These are phyloP conservation scores for Phytophthora pseudosyringae DNA, from an alignment of 352 stramenopile genomes.

Conservation along the genomic window DNA sequence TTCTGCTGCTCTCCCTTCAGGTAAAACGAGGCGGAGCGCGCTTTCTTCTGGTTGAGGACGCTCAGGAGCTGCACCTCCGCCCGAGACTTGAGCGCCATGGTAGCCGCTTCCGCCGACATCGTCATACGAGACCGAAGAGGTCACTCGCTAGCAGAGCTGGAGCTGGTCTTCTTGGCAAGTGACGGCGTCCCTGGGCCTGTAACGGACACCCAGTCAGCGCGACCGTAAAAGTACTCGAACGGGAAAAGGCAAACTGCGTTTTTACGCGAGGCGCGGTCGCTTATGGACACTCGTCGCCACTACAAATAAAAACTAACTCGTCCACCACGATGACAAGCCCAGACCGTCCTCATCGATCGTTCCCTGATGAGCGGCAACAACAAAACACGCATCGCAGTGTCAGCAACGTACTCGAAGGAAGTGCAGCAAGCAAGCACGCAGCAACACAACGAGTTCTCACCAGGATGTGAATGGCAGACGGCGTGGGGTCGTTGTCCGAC, in stretches of 20 bases:
- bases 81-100: conserved; percentile 51
- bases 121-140: neutral
- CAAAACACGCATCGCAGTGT: neutral
- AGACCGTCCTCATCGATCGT: conserved; percentile 90
- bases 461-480: conserved; percentile 85
- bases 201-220: conserved; percentile 21
- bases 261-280: conserved; percentile 16
- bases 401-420: neutral
- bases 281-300: conserved; percentile 11
- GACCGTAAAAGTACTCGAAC: conserved; percentile 4
- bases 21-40: conserved; percentile 47
- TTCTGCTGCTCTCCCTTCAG: conserved; percentile 54
- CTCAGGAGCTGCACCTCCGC: conserved; percentile 61
- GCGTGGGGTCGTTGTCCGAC: conserved; percentile 82
- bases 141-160: neutral
- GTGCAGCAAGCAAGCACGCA: neutral
- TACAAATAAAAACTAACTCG: conserved; percentile 29
- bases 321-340: conserved; percentile 87
- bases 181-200: conserved; percentile 12
- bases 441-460: conserved; percentile 36
- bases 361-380: conserved; percentile 46
- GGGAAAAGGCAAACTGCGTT: conserved; percentile 15
- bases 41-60: conserved; percentile 58
- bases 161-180: conserved; percentile 1
- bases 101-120: conserved; percentile 25